phyloP scores from a whole-genome alignment of 179 eudicot genomes.

The Corrigiola litoralis region DNA sequence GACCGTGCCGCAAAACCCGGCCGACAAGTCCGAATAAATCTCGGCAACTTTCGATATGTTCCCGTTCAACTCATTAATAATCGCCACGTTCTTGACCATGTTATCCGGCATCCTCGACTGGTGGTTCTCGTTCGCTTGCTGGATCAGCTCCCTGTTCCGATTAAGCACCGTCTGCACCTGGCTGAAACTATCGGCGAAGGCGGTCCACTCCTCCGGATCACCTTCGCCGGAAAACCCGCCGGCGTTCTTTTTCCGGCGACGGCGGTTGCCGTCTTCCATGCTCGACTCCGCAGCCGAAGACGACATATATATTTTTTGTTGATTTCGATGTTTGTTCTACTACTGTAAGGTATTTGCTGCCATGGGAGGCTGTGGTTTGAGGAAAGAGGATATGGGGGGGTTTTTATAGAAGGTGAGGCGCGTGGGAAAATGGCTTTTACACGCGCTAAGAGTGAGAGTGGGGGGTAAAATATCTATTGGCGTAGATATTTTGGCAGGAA shows the following conservation, averaged over 20 bases:
- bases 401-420: slow-evolving; percentile 23
- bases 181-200: slow-evolving; percentile 45
- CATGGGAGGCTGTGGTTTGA: background rate
- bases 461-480: slow-evolving; percentile 18
- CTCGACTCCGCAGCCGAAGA: slow-evolving; percentile 23
- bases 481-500: slow-evolving; percentile 18
- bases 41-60: slow-evolving; percentile 64
- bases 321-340: background rate
- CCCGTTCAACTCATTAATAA: slow-evolving; percentile 73
- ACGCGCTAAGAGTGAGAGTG: slow-evolving; percentile 22
- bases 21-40: slow-evolving; percentile 55
- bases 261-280: slow-evolving; percentile 19
- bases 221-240: slow-evolving; percentile 17
- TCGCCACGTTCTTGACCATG: slow-evolving; percentile 57
- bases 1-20: slow-evolving; percentile 21
- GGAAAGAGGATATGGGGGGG: background rate
- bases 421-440: background rate
- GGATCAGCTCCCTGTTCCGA: slow-evolving; percentile 63
- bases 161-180: slow-evolving; percentile 70
- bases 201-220: slow-evolving; percentile 36
- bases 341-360: background rate
- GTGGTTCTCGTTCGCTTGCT: slow-evolving; percentile 84
- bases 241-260: slow-evolving; percentile 5
- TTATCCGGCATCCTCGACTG: slow-evolving; percentile 64
- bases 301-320: slow-evolving; percentile 3